phyloP scores from a whole-genome alignment of 345 rosid genomes.

The Eucalyptus marginata region DNA sequence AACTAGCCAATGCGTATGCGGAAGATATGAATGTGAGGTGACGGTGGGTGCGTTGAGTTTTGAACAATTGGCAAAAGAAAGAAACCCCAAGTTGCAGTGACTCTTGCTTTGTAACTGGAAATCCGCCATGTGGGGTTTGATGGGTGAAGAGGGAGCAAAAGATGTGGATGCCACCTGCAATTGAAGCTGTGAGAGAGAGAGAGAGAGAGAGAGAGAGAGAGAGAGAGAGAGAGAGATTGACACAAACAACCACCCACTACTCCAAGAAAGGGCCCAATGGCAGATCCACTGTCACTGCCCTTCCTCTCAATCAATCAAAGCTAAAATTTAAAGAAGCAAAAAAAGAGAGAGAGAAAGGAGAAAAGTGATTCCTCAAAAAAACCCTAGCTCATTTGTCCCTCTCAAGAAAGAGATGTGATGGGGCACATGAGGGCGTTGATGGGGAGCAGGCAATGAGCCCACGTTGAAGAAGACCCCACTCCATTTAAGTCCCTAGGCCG shows the following conservation, averaged over 20 bases:
- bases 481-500: background rate
- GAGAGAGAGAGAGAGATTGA: background rate
- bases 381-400: background rate
- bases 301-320: background rate
- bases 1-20: background rate
- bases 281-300: background rate
- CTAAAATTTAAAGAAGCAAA: background rate
- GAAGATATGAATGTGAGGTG: background rate
- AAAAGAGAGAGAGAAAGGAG: background rate
- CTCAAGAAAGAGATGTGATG: background rate
- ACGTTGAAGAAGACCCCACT: background rate
- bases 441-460: background rate
- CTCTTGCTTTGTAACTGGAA: background rate
- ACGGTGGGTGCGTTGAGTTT: background rate
- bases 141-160: background rate
- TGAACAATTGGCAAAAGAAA: background rate
- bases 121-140: background rate
- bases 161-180: background rate
- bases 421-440: background rate
- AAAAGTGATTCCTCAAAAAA: background rate
- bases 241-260: background rate
- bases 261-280: background rate
- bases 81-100: background rate
- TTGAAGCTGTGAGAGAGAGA: background rate
- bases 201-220: background rate